These are phyloP conservation scores for Austroboletus eburneus DNA, from an alignment of 768 basidiomycete species.

Conservation along the genomic window DNA sequence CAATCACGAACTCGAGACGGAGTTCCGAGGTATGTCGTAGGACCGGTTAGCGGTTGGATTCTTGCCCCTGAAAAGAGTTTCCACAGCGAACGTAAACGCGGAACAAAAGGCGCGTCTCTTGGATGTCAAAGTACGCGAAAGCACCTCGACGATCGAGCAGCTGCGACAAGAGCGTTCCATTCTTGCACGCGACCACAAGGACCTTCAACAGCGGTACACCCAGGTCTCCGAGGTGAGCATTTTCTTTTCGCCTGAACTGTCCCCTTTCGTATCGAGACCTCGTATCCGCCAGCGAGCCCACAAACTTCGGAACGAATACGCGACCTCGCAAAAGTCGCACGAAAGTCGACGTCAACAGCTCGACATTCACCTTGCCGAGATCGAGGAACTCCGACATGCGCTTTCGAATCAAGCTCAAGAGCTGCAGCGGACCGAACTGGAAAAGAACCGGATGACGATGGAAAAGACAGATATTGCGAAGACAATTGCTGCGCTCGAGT, in stretches of 20 bases:
- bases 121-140: conserved; percentile 64
- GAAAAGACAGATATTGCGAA: conserved; percentile 65
- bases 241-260: too few species aligned
- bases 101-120: conserved; percentile 74
- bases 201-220: conserved; percentile 62
- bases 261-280: too few species aligned
- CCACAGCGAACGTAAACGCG: conserved; percentile 54
- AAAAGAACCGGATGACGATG: conserved; percentile 55
- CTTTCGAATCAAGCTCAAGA: conserved; percentile 57
- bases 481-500: conserved; percentile 64
- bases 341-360: conserved; percentile 71
- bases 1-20: conserved; percentile 67
- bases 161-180: conserved; percentile 73
- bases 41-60: neutral
- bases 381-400: conserved; percentile 70
- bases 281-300: conserved; percentile 51
- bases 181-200: conserved; percentile 66
- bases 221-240: conserved; percentile 61
- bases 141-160: conserved; percentile 64
- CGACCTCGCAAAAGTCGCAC: conserved; percentile 60
- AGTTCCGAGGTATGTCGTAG: conserved; percentile 64
- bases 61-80: neutral
- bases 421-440: conserved; percentile 58
- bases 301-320: conserved; percentile 58
- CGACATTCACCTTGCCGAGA: conserved; percentile 65